phyloP scores from a whole-genome alignment of 306 rosid species.

The Pyrus pyrifolia region DNA sequence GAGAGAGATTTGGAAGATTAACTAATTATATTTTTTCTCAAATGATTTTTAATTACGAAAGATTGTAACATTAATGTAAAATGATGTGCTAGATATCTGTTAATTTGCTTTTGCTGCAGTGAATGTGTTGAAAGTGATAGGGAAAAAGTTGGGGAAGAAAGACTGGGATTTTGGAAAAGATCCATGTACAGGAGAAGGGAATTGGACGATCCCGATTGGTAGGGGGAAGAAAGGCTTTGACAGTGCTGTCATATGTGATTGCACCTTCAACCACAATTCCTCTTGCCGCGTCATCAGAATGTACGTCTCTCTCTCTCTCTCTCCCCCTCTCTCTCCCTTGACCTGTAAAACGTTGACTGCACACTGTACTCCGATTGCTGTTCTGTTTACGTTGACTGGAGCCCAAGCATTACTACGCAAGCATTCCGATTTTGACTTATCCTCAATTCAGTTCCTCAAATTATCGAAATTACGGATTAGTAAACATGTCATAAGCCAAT shows the following conservation, averaged over 20 bases:
- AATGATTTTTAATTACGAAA: neutral
- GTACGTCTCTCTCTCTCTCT: slow-evolving; percentile 23
- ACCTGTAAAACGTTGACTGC: too few relatives aligned
- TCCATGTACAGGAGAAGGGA: slow-evolving; percentile 71
- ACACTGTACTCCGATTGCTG: too few relatives aligned
- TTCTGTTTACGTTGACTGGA: too few relatives aligned
- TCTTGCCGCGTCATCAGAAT: slow-evolving; percentile 77
- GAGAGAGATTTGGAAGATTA: neutral
- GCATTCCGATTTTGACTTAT: too few relatives aligned
- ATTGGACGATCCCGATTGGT: slow-evolving; percentile 34
- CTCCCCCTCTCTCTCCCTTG: too few relatives aligned
- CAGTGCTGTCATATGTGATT: slow-evolving; percentile 51
- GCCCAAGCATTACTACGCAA: too few relatives aligned
- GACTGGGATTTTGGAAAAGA: slow-evolving; percentile 79
- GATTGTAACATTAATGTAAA: neutral
- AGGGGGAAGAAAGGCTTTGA: slow-evolving; percentile 43
- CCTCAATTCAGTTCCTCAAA: too few relatives aligned
- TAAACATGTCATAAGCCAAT: too few relatives aligned
- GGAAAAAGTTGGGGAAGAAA: slow-evolving; percentile 66
- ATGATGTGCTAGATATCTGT: neutral
- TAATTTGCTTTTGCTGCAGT: slow-evolving; percentile 29
- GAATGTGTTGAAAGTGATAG: slow-evolving; percentile 63
- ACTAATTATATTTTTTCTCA: too few relatives aligned
- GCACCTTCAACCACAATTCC: slow-evolving; percentile 52
- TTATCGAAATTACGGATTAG: too few relatives aligned